Evolutionary conservation across 106 monocot species (phyloP).

Genomic region (Iris macrosiphon): DNA sequence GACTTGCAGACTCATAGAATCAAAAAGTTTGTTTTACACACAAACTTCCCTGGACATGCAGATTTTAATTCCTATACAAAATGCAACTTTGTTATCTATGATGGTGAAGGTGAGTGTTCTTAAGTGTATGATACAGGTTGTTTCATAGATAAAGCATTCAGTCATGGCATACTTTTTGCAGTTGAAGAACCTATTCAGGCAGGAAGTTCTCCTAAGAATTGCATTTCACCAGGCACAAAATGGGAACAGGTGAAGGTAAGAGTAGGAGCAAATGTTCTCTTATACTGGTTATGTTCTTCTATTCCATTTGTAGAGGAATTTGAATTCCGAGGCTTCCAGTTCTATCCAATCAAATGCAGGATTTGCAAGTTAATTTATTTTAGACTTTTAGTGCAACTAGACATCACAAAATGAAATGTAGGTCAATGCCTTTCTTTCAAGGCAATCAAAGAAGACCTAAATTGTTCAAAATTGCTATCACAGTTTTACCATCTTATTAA

Average conservation of each 20-base stretch:
- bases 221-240: conserved; percentile 76
- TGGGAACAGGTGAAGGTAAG: conserved; percentile 98
- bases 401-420: no score
- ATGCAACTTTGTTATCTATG: conserved; percentile 93
- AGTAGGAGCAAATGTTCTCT: conserved; percentile 3
- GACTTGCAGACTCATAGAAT: conserved; percentile 77
- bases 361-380: no score
- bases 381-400: no score
- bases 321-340: no score
- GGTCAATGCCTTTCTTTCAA: no score
- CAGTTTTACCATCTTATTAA: no score
- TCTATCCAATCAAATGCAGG: no score
- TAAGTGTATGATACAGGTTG: conserved; percentile 1
- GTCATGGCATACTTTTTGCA: conserved; percentile 20
- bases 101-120: conserved; percentile 43
- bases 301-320: no score
- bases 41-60: conserved; percentile 92
- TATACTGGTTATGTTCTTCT: no score
- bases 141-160: not conserved
- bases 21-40: conserved; percentile 97
- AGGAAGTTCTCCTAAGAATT: conserved; percentile 36
- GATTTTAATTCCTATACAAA: conserved; percentile 94
- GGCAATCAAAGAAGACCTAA: not conserved
- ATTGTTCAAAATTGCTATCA: not conserved
- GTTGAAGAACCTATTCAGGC: conserved; percentile 44